A percentile compares a stretch with the other conserved stretches of the same genome.
phyloP scores from a whole-genome alignment of 2,329 filamentous ascomycete genomes.

The Tolypocladium ovalisporum region DNA sequence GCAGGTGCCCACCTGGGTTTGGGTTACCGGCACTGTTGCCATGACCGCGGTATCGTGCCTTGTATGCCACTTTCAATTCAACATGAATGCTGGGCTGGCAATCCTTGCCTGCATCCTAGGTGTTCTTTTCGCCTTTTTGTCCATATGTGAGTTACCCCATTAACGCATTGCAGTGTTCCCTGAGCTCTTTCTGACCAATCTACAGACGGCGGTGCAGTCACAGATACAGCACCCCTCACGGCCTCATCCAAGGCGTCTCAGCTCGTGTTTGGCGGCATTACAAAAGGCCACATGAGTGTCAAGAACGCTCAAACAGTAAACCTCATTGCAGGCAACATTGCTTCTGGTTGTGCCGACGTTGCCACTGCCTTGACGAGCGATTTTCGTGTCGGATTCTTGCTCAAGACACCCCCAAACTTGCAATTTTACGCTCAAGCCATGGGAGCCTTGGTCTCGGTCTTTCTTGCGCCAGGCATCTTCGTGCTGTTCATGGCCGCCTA shows the following conservation, averaged over 20 bases:
- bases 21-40: constrained; percentile 32
- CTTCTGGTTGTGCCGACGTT: constrained; percentile 44
- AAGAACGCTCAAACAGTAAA: constrained; percentile 51
- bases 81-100: constrained; percentile 45
- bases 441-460: constrained; percentile 52
- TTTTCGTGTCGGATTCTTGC: constrained; percentile 58
- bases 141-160: constrained; percentile 15
- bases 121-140: constrained; percentile 48
- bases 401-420: constrained; percentile 51
- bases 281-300: constrained; percentile 38
- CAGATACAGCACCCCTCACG: constrained; percentile 50
- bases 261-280: constrained; percentile 56
- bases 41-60: constrained; percentile 43
- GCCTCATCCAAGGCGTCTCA: constrained; percentile 59
- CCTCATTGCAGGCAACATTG: constrained; percentile 49
- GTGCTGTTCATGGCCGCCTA: constrained; percentile 58
- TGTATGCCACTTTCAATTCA: constrained; percentile 37
- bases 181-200: too few species aligned
- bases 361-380: constrained; percentile 46
- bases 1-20: constrained; percentile 43
- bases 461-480: constrained; percentile 56
- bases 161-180: too few species aligned
- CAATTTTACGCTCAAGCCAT: constrained; percentile 57
- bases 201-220: constrained; percentile 36
- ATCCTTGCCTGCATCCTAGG: constrained; percentile 44